Percentiles rank a stretch among this genome's conserved stretches.
Conservation (phyloP, 768 basidiomycete genomes). For the Crassisporium funariophilum region DNA sequence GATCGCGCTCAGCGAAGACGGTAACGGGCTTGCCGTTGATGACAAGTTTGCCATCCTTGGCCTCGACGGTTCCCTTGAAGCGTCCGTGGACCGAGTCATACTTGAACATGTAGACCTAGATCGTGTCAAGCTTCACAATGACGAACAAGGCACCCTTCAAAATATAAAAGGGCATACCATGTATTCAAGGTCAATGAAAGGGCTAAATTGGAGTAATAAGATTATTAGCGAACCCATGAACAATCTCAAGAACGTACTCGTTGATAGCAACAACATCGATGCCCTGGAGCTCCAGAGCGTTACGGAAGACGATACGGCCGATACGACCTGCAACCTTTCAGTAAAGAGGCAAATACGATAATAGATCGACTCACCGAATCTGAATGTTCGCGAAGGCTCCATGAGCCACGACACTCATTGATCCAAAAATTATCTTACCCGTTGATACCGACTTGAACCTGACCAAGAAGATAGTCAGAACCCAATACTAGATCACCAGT, state of each 20-base stretch:
- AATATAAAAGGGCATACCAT: slow-evolving; percentile 61
- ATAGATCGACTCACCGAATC: slow-evolving; percentile 67
- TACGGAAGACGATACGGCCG: slow-evolving; percentile 97
- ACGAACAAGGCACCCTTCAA: neutral
- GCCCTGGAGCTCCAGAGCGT: slow-evolving; percentile 76
- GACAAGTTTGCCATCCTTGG: slow-evolving; percentile 86
- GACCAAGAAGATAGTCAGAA: neutral
- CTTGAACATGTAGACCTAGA: slow-evolving; percentile 98
- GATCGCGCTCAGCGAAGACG: slow-evolving; percentile 86
- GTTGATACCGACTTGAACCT: slow-evolving; percentile 95
- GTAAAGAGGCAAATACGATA: neutral
- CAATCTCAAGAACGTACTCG: slow-evolving; percentile 65
- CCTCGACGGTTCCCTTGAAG: slow-evolving; percentile 83
- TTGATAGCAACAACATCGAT: slow-evolving; percentile 93
- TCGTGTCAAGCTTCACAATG: neutral
- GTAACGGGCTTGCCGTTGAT: slow-evolving; percentile 79
- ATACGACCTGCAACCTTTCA: slow-evolving; percentile 79
- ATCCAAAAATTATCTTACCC: slow-evolving; percentile 53
- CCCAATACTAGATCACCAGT: neutral
- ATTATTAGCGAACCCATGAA: neutral
- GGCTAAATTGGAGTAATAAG: slow-evolving; percentile 48
- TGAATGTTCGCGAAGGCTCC: slow-evolving; percentile 28
- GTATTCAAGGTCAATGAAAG: slow-evolving; percentile 96
- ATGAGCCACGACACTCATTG: slow-evolving; percentile 3
- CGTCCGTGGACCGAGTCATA: slow-evolving; percentile 92